phyloP scores from a whole-genome alignment of 495 filamentous ascomycete genomes.

The Neurospora cerealis region DNA sequence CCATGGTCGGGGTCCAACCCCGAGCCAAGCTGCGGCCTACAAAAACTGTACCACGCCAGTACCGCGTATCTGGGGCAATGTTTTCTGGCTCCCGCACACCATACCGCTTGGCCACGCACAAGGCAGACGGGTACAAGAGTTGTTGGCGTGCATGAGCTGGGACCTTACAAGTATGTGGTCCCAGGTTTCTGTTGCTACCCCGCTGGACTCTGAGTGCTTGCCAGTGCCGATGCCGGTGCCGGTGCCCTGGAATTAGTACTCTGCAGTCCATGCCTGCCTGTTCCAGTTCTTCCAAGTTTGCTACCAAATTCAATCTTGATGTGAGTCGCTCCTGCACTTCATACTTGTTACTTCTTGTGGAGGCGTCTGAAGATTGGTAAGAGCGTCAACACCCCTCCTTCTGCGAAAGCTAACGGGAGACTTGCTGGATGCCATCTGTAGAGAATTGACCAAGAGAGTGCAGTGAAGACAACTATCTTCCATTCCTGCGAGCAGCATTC shows the following conservation, averaged over 20 bases:
- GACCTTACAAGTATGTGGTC: not conserved
- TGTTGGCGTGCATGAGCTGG: not conserved
- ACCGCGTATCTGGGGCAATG: not conserved
- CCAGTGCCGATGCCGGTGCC: not conserved
- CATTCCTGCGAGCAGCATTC: too few species aligned
- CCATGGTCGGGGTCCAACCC: not conserved
- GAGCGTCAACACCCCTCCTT: not conserved
- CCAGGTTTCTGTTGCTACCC: not conserved
- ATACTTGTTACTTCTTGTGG: not conserved
- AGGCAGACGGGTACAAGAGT: not conserved
- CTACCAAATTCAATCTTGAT: not conserved
- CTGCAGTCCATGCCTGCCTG: not conserved
- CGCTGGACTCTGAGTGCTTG: not conserved
- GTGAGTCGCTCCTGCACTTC: not conserved
- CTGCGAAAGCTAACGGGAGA: not conserved
- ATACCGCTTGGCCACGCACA: not conserved
- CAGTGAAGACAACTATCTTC: not conserved
- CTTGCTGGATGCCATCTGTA: not conserved
- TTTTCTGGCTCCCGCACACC: not conserved
- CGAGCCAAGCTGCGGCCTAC: not conserved
- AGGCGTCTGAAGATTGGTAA: not conserved
- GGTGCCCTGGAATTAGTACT: not conserved
- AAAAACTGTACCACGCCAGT: not conserved
- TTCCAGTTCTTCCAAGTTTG: not conserved
- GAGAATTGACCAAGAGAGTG: not conserved